These are phyloP conservation scores for Fusarium newnesense DNA, from an alignment of 2,329 filamentous ascomycete genomes.

Conservation along the genomic window DNA sequence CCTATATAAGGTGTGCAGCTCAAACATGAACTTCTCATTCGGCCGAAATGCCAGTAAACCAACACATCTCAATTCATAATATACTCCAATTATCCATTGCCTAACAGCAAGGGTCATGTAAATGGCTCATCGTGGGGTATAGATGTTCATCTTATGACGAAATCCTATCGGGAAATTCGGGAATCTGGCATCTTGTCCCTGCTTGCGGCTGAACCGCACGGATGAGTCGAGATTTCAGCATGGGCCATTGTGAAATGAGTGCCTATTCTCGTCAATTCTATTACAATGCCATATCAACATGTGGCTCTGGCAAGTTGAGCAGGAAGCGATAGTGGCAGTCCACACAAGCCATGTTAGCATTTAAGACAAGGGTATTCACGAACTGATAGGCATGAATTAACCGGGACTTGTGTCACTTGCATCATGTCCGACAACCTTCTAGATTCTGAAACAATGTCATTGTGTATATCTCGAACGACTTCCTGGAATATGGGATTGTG, in stretches of 20 bases:
- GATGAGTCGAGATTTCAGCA: slow-evolving; percentile 2
- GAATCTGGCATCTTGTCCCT: slow-evolving; percentile 18
- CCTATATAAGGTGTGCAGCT: rapidly evolving
- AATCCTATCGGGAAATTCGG: slow-evolving; percentile 6
- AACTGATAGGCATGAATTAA: no score
- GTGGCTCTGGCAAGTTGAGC: no score
- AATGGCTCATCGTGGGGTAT: slow-evolving; percentile 1
- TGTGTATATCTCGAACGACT: slow-evolving; percentile 27
- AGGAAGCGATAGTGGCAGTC: background rate
- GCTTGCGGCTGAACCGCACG: slow-evolving; percentile 21
- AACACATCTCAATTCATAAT: background rate
- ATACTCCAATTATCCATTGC: background rate
- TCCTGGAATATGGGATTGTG: slow-evolving; percentile 15
- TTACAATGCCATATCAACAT: background rate
- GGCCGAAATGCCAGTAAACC: no score
- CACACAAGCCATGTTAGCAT: background rate
- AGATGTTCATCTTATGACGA: slow-evolving; percentile 7
- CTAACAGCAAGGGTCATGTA: background rate
- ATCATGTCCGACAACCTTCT: background rate
- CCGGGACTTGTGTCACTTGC: background rate
- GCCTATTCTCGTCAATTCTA: background rate
- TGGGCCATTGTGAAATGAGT: slow-evolving; percentile 4
- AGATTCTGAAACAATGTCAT: background rate
- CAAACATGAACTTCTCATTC: background rate
- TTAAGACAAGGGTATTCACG: background rate